Evolutionary conservation across 768 basidiomycete genomes (phyloP).

Genomic region (Phanerodontia chrysosporium): DNA sequence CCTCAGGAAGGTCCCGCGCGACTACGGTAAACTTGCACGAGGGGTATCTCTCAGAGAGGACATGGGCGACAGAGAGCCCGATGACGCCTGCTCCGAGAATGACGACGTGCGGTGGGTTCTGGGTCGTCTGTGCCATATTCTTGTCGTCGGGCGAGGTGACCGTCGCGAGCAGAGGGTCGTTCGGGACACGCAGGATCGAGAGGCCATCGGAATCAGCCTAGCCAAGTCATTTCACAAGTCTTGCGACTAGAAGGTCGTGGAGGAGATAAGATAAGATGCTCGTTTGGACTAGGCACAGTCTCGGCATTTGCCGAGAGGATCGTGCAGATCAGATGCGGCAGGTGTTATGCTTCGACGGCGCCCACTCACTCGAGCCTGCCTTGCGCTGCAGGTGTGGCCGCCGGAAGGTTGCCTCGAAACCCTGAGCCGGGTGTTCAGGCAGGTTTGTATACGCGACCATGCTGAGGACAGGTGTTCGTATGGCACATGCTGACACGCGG

Average conservation of each 20-base stretch:
- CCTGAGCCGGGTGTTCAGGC: not conserved
- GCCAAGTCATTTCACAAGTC: not conserved
- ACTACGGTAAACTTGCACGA: slow-evolving; percentile 30
- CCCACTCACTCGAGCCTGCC: not conserved
- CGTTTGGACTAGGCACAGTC: not conserved
- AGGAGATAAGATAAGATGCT: slow-evolving; percentile 1
- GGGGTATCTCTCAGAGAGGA: slow-evolving; percentile 24
- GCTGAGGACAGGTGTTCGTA: not conserved
- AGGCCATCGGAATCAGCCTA: not conserved
- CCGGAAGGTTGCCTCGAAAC: not conserved
- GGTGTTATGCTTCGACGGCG: not conserved
- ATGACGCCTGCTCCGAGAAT: slow-evolving; percentile 43
- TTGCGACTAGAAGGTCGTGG: not conserved
- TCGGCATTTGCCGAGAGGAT: not conserved
- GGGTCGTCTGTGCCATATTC: not conserved
- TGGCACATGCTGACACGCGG: not conserved
- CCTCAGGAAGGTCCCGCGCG: slow-evolving; percentile 35
- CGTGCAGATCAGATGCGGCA: not conserved
- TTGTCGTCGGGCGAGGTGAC: not conserved
- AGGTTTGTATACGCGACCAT: not conserved
- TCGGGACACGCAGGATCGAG: not conserved
- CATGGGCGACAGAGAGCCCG: slow-evolving; percentile 39
- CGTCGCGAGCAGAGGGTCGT: not conserved
- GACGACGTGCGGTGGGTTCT: slow-evolving; percentile 22
- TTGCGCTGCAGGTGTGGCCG: not conserved